Conservation (phyloP, 257 asterid genomes). For the Solanum dulcamara region DNA sequence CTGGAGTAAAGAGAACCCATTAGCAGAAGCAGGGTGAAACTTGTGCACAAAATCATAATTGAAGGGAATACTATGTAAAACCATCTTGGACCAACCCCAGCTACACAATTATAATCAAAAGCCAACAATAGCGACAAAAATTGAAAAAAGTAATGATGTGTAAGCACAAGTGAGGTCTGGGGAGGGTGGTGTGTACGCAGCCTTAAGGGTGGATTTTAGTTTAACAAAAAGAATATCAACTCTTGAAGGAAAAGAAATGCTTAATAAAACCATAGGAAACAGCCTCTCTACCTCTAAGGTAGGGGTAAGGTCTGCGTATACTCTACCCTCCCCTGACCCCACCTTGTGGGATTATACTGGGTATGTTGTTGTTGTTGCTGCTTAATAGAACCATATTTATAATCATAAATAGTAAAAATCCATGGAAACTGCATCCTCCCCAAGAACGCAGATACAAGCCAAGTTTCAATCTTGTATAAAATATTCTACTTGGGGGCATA, state of each 20-base stretch:
- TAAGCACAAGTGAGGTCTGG: not conserved
- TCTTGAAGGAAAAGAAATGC: not conserved
- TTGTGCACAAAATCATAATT: not conserved
- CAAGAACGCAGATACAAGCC: not conserved
- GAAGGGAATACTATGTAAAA: not conserved
- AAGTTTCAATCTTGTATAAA: not conserved
- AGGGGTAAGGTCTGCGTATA: not conserved
- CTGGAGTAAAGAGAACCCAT: slow-evolving; percentile 21
- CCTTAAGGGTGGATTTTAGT: not conserved
- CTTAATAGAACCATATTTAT: not conserved
- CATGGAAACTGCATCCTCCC: not conserved
- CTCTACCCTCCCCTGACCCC: not conserved
- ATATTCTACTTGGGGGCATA: not conserved
- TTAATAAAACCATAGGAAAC: not conserved
- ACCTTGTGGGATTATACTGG: not conserved
- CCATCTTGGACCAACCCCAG: not conserved
- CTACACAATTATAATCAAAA: not conserved
- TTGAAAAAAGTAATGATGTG: not conserved
- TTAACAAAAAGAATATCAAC: not conserved
- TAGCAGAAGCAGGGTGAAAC: not conserved
- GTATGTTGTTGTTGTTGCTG: not conserved
- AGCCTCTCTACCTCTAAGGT: not conserved
- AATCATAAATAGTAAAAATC: not conserved
- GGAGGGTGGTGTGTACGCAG: not conserved
- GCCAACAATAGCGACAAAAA: not conserved